Percentiles rank a stretch among this genome's conserved stretches.
Evolutionary conservation across 257 asterid genomes (phyloP).

Genomic region (Plantago elongata): DNA sequence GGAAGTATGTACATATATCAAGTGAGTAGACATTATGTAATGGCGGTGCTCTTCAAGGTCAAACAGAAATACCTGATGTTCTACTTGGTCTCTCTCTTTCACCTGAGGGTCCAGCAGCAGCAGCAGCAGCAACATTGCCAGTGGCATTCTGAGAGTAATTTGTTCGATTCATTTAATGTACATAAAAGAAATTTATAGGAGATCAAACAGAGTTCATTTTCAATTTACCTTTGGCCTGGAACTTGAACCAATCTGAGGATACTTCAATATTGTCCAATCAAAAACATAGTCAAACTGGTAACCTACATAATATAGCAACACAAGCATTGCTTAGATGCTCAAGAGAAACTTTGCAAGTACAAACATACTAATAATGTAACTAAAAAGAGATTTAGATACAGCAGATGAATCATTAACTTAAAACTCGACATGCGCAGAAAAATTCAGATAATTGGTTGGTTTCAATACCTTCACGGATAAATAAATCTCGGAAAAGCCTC

Average conservation of each 20-base stretch:
- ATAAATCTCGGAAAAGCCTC: constrained; percentile 89
- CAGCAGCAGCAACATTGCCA: constrained; percentile 48
- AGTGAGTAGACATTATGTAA: too few species aligned
- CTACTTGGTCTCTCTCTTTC: constrained; percentile 85
- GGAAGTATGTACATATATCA: too few species aligned
- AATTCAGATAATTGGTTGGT: constrained; percentile 1
- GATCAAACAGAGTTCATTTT: constrained; percentile 11
- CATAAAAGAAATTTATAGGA: constrained; percentile 3
- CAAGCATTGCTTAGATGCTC: constrained; percentile 6
- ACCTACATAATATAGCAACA: constrained; percentile 39
- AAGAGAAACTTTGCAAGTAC: constrained; percentile 2
- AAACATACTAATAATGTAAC: constrained; percentile 5
- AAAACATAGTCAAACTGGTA: constrained; percentile 94
- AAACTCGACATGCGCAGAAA: not conserved
- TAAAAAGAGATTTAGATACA: not conserved
- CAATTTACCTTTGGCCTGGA: constrained; percentile 69
- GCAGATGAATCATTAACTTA: not conserved
- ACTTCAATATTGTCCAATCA: constrained; percentile 93
- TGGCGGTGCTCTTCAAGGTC: too few species aligned
- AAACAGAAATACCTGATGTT: constrained; percentile 49
- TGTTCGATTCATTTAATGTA: constrained; percentile 8
- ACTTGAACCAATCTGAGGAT: constrained; percentile 87
- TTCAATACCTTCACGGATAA: constrained; percentile 83
- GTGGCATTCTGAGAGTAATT: constrained; percentile 51
- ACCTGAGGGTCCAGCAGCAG: constrained; percentile 74